These are phyloP conservation scores for Phytophthora foliorum DNA, from an alignment of 352 stramenopile genomes.

Conservation along the genomic window DNA sequence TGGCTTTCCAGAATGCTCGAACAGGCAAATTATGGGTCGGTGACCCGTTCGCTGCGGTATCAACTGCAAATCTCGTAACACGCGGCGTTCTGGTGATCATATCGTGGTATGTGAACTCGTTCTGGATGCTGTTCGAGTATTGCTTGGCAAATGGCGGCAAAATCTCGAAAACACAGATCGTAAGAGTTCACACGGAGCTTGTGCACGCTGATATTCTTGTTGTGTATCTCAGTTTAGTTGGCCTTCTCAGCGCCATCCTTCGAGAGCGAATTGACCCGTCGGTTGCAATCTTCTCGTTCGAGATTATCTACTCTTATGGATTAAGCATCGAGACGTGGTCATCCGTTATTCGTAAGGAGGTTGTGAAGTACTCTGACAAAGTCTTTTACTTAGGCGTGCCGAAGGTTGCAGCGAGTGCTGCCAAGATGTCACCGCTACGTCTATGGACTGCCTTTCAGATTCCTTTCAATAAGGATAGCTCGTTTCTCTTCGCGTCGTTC, in stretches of 20 bases:
- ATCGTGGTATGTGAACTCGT: constrained; percentile 45
- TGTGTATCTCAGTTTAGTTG: constrained; percentile 34
- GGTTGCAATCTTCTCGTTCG: constrained; percentile 37
- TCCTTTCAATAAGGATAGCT: constrained; percentile 9
- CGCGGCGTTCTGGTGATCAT: constrained; percentile 34
- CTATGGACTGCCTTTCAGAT: constrained; percentile 39
- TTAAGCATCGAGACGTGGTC: neutral
- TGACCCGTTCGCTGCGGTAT: constrained; percentile 53
- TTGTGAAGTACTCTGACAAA: constrained; percentile 27
- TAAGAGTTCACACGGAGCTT: constrained; percentile 37
- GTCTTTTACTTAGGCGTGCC: constrained; percentile 31
- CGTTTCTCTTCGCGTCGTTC: constrained; percentile 27
- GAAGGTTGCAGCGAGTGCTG: constrained; percentile 10
- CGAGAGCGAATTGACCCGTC: constrained; percentile 40
- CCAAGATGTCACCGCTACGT: constrained; percentile 26
- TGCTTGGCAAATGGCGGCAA: constrained; percentile 24
- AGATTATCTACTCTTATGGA: constrained; percentile 27
- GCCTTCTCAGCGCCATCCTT: constrained; percentile 28
- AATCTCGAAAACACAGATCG: constrained; percentile 29
- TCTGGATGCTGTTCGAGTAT: constrained; percentile 51
- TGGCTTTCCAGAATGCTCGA: constrained; percentile 36
- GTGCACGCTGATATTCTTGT: constrained; percentile 47
- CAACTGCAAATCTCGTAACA: constrained; percentile 26
- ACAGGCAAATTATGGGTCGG: constrained; percentile 53
- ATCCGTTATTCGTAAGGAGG: constrained; percentile 15